These are phyloP conservation scores for Candida albicans DNA, from an alignment of 1,139 yeast genomes.

Conservation along the genomic window DNA sequence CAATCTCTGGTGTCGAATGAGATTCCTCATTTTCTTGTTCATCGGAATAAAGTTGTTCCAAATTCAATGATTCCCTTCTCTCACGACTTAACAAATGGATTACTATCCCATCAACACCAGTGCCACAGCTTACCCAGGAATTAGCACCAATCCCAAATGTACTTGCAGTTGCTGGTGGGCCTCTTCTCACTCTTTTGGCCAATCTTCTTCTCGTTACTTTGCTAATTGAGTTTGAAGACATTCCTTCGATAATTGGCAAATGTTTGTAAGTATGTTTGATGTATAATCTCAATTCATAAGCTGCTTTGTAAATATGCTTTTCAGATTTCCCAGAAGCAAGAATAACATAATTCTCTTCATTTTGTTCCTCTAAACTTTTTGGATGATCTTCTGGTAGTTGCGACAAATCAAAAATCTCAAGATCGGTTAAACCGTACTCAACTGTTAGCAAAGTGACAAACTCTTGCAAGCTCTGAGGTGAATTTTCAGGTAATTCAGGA, in stretches of 20 bases:
- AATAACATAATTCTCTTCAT: conserved; percentile 50
- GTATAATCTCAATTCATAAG: conserved; percentile 49
- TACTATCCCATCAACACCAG: conserved; percentile 58
- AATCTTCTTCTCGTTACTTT: conserved; percentile 64
- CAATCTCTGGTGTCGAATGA: neutral
- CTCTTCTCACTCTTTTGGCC: conserved; percentile 54
- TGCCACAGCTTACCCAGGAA: conserved; percentile 81
- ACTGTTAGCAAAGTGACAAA: conserved; percentile 50
- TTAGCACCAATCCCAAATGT: conserved; percentile 58
- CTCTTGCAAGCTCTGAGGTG: conserved; percentile 52
- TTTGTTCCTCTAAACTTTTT: conserved; percentile 30
- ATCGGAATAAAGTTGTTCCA: conserved; percentile 68
- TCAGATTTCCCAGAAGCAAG: conserved; percentile 78
- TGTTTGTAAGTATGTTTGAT: conserved; percentile 34
- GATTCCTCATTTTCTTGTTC: conserved; percentile 17
- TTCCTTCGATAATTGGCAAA: conserved; percentile 67
- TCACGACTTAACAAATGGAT: conserved; percentile 73
- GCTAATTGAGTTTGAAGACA: conserved; percentile 58
- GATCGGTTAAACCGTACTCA: conserved; percentile 65
- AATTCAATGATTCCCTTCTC: conserved; percentile 63
- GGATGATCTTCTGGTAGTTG: conserved; percentile 41
- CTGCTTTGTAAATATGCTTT: conserved; percentile 73
- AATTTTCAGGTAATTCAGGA: conserved; percentile 53
- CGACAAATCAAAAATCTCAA: conserved; percentile 54
- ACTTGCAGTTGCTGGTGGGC: conserved; percentile 56